Conservation (phyloP, 2,329 filamentous ascomycete species). For the Blastomyces parvus region DNA sequence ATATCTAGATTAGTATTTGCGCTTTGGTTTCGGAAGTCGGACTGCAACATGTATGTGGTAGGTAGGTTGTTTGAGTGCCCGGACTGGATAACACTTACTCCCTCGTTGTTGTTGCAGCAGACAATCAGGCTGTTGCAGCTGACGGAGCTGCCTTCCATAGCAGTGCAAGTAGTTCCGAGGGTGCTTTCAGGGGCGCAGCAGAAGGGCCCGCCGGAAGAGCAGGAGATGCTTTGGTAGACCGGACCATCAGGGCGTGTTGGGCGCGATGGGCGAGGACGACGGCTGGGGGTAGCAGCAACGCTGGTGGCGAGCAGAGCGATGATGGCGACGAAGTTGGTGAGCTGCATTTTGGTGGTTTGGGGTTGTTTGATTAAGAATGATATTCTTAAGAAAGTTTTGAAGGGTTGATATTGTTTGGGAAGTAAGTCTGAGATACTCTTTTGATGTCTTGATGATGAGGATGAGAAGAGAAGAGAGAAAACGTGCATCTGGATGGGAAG, state of each 20-base stretch:
- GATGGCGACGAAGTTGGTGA: slow-evolving; percentile 13
- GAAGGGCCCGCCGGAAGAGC: slow-evolving; percentile 13
- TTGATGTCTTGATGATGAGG: slow-evolving; percentile 9
- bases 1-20: neutral
- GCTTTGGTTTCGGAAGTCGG: neutral
- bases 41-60: neutral
- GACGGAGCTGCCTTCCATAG: slow-evolving; percentile 12
- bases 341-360: slow-evolving; percentile 14
- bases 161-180: slow-evolving; percentile 13
- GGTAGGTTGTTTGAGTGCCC: neutral
- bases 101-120: slow-evolving; percentile 15
- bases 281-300: slow-evolving; percentile 4
- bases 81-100: slow-evolving; percentile 7
- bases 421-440: slow-evolving; percentile 3
- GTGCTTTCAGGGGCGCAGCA: slow-evolving; percentile 12
- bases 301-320: slow-evolving; percentile 10
- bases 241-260: slow-evolving; percentile 5
- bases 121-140: slow-evolving; percentile 15
- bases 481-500: slow-evolving; percentile 5
- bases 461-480: slow-evolving; percentile 2
- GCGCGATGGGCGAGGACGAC: slow-evolving; percentile 7
- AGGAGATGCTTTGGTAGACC: slow-evolving; percentile 8
- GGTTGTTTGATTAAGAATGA: slow-evolving; percentile 9
- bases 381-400: neutral
- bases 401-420: neutral